phyloP scores from a whole-genome alignment of 805 yeast genomes.

The Kuraishia piskuri region DNA sequence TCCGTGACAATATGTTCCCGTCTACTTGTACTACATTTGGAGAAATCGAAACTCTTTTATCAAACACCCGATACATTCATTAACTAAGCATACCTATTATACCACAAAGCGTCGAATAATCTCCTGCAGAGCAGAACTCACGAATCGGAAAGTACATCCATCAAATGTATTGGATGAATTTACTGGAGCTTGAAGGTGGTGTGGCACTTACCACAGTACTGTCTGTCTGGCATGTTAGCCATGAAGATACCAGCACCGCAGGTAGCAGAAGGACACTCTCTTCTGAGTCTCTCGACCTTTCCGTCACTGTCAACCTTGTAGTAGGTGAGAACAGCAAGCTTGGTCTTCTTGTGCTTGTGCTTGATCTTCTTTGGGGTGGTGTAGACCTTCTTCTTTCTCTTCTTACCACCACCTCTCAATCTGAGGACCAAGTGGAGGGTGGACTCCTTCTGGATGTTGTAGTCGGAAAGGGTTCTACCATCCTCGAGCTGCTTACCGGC shows the following conservation, averaged over 20 bases:
- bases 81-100: not conserved
- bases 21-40: no score
- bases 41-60: not conserved
- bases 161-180: not conserved
- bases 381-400: slow-evolving; percentile 99
- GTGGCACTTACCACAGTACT: slow-evolving; percentile 99
- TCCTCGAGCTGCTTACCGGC: slow-evolving; percentile 99
- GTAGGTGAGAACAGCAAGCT: slow-evolving; percentile 98
- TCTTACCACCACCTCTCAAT: slow-evolving; percentile 98
- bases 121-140: not conserved
- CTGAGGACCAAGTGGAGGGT: slow-evolving; percentile 93
- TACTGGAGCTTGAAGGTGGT: slow-evolving; percentile 61
- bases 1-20: no score
- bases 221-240: slow-evolving; percentile 98
- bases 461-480: slow-evolving; percentile 97
- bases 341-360: slow-evolving; percentile 99
- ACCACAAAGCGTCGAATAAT: not conserved
- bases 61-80: not conserved
- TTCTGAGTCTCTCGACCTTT: slow-evolving; percentile 96
- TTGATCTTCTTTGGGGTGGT: slow-evolving; percentile 99
- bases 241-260: slow-evolving; percentile 99
- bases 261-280: slow-evolving; percentile 87
- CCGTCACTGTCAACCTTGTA: slow-evolving; percentile 99
- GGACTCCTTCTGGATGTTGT: slow-evolving; percentile 99
- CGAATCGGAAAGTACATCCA: not conserved